Conservation (phyloP, 208 protist species). For the Strigomonas culicis region DNA sequence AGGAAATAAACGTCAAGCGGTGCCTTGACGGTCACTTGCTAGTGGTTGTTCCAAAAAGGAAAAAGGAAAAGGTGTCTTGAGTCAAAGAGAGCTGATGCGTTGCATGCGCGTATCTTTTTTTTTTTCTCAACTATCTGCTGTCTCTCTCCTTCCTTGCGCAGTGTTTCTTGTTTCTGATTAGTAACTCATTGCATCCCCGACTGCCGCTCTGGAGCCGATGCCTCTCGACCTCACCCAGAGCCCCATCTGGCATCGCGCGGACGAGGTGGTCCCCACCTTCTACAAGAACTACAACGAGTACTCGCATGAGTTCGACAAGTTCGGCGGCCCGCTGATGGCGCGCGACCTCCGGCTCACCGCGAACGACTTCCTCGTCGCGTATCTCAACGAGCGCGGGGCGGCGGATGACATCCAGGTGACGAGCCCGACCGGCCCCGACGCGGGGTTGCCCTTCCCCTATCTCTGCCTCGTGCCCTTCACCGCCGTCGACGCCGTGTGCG, state of each 20-base stretch:
- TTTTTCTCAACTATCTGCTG: background rate
- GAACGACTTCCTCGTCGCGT: conserved; percentile 17
- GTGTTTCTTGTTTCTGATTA: background rate
- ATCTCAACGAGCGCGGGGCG: background rate
- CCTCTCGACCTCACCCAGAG: conserved; percentile 14
- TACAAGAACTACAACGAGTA: conserved; percentile 22
- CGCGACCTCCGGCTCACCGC: conserved; percentile 21
- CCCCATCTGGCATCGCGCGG: conserved; percentile 23
- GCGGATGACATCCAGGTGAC: conserved; percentile 18
- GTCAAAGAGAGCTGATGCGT: too few species aligned
- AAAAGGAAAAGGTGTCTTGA: too few species aligned
- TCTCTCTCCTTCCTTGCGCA: conserved; percentile 11
- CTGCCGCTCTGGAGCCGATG: conserved; percentile 1
- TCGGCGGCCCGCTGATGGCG: conserved; percentile 26
- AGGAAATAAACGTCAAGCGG: too few species aligned
- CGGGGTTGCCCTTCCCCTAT: conserved; percentile 18
- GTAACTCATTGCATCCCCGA: background rate
- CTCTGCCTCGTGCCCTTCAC: conserved; percentile 24
- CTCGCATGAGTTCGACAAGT: conserved; percentile 21
- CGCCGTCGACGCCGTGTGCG: conserved; percentile 16
- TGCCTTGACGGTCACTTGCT: too few species aligned
- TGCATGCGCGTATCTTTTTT: background rate
- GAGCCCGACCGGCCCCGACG: conserved; percentile 14
- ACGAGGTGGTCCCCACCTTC: conserved; percentile 12
- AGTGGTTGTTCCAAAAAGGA: too few species aligned